Conservation (phyloP, 139 green algal genomes). For the Chlorella vulgaris region DNA sequence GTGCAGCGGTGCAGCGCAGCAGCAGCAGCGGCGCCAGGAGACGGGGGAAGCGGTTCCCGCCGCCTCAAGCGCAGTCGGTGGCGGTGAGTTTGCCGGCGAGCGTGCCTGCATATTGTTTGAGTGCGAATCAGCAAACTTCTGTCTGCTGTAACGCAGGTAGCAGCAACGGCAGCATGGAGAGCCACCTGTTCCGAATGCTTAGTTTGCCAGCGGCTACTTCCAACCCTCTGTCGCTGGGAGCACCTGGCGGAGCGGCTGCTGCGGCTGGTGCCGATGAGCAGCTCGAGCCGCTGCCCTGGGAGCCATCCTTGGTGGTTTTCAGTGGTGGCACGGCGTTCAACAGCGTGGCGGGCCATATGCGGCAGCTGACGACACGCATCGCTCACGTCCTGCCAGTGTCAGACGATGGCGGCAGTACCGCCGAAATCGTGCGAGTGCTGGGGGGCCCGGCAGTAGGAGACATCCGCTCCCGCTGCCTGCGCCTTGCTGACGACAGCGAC, state of each 20-base stretch:
- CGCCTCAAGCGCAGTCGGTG: too few relatives aligned
- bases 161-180: constrained; percentile 12
- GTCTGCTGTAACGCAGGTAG: background rate
- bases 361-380: constrained; percentile 79
- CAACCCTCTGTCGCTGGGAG: background rate
- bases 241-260: background rate
- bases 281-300: background rate
- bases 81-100: too few relatives aligned
- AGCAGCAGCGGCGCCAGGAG: background rate
- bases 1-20: background rate
- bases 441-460: constrained; percentile 97
- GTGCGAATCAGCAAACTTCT: background rate
- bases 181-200: constrained; percentile 25
- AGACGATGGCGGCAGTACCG: constrained; percentile 96
- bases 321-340: constrained; percentile 98
- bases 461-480: constrained; percentile 94
- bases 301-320: constrained; percentile 86
- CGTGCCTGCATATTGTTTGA: background rate
- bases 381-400: constrained; percentile 96
- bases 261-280: background rate
- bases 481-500: constrained; percentile 89
- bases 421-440: constrained; percentile 97
- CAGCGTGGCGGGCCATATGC: constrained; percentile 84
- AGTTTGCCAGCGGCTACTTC: background rate
- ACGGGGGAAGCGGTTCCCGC: too few relatives aligned